Evolutionary conservation across 768 basidiomycete species (phyloP).

Genomic region (Inosperma sp.): DNA sequence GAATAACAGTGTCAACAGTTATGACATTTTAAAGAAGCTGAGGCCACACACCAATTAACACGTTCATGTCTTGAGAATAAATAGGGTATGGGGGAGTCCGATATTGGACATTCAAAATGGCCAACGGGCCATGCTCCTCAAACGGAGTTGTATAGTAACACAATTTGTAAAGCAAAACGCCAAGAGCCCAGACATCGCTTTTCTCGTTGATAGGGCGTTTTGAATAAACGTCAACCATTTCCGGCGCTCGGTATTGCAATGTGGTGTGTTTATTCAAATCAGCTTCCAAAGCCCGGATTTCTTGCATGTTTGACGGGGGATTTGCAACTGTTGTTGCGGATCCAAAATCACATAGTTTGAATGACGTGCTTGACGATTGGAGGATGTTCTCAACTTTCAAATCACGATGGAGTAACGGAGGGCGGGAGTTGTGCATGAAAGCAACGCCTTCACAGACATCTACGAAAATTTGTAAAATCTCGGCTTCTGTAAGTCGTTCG

Average conservation of each 20-base stretch:
- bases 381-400: constrained; percentile 99
- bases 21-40: not conserved
- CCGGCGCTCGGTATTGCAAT: constrained; percentile 95
- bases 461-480: constrained; percentile 96
- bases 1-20: constrained; percentile 10
- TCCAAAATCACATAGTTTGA: constrained; percentile 98
- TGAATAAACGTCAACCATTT: constrained; percentile 92
- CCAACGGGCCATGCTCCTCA: constrained; percentile 94
- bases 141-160: constrained; percentile 99
- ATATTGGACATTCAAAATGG: constrained; percentile 96
- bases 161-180: constrained; percentile 94
- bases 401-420: constrained; percentile 91
- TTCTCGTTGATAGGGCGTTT: constrained; percentile 87
- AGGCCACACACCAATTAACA: constrained; percentile 66
- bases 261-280: constrained; percentile 96
- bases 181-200: constrained; percentile 97
- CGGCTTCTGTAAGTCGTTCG: constrained; percentile 90
- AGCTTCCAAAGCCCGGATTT: constrained; percentile 81
- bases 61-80: constrained; percentile 79
- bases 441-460: constrained; percentile 97
- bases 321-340: constrained; percentile 77
- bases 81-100: constrained; percentile 84
- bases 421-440: constrained; percentile 90
- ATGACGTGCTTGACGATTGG: constrained; percentile 75
- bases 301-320: constrained; percentile 73